Percentiles rank a stretch among this genome's conserved stretches.
phyloP scores from a whole-genome alignment of 805 yeast species.

The fission yeast (Schizosaccharomyces pombe) region DNA sequence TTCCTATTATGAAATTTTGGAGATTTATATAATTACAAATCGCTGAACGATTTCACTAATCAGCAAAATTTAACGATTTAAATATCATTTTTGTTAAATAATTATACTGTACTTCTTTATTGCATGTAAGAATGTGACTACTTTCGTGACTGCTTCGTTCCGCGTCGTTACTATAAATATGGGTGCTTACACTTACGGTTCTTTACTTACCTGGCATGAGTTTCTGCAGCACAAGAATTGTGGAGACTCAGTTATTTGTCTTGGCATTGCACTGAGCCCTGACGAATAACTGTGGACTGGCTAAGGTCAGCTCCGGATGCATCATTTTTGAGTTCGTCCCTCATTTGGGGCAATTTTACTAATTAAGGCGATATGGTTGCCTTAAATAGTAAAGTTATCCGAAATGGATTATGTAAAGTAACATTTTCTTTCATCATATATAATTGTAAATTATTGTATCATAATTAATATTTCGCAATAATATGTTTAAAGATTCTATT shows the following conservation, averaged over 20 bases:
- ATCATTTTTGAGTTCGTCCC: conserved; percentile 5
- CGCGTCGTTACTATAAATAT: too few species aligned
- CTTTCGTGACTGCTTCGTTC: too few species aligned
- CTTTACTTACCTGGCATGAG: conserved; percentile 5
- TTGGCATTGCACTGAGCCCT: conserved; percentile 4
- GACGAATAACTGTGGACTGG: conserved; percentile 2
- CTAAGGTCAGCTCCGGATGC: conserved; percentile 5
- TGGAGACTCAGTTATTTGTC: neutral
- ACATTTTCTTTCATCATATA: too few species aligned
- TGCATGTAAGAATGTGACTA: neutral
- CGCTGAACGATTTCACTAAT: too few species aligned
- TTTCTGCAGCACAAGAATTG: conserved; percentile 2
- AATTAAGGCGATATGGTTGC: neutral
- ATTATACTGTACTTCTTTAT: too few species aligned
- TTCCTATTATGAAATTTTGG: too few species aligned
- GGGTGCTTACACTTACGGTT: neutral
- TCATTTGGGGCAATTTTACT: neutral
- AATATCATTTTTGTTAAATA: neutral
- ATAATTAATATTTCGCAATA: too few species aligned
- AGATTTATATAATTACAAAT: too few species aligned
- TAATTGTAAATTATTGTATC: too few species aligned
- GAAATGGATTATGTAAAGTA: neutral
- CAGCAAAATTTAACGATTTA: too few species aligned
- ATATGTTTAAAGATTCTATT: too few species aligned
- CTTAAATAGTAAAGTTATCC: neutral